A percentile compares a stretch with the other conserved stretches of the same genome.
Evolutionary conservation across 2,329 filamentous ascomycete species (phyloP).

Genomic region (Metarhizium robertsii): DNA sequence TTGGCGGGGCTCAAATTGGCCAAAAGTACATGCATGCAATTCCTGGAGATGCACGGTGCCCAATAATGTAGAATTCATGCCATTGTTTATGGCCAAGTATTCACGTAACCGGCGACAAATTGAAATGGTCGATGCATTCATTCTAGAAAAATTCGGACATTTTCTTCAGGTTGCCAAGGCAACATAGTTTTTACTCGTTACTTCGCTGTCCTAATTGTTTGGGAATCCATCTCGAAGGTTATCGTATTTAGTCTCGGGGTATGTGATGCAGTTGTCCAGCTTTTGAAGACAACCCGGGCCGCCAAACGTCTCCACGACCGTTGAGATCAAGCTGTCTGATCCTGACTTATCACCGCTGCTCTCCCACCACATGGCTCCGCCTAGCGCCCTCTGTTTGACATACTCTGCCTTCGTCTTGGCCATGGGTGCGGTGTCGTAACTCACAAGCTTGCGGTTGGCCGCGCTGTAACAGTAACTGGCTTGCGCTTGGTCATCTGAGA

Average conservation of each 20-base stretch:
- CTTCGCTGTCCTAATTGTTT: conserved; percentile 22
- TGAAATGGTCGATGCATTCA: not conserved
- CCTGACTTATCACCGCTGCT: conserved; percentile 66
- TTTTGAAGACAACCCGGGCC: conserved; percentile 40
- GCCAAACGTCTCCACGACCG: conserved; percentile 51
- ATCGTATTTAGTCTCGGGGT: conserved; percentile 60
- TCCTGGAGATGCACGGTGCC: too few relatives aligned
- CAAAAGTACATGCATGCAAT: too few relatives aligned
- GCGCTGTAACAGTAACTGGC: conserved; percentile 74
- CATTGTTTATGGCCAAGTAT: too few relatives aligned
- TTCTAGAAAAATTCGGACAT: not conserved
- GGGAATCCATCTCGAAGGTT: conserved; percentile 54
- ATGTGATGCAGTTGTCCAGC: conserved; percentile 50
- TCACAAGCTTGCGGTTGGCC: conserved; percentile 56
- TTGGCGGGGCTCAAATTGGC: conserved; percentile 3
- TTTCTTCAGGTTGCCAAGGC: not conserved
- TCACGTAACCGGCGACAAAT: too few relatives aligned
- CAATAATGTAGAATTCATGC: too few relatives aligned
- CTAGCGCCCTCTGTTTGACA: conserved; percentile 57
- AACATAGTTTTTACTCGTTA: not conserved
- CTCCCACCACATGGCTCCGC: conserved; percentile 98
- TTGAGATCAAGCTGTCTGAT: conserved; percentile 57
- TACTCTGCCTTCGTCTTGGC: conserved; percentile 62
- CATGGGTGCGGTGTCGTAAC: conserved; percentile 65
- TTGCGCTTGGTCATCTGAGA: conserved; percentile 50